A percentile compares a stretch with the other conserved stretches of the same genome.
phyloP scores from a whole-genome alignment of 2,329 filamentous ascomycete genomes.

The Grosmannia clavigera region DNA sequence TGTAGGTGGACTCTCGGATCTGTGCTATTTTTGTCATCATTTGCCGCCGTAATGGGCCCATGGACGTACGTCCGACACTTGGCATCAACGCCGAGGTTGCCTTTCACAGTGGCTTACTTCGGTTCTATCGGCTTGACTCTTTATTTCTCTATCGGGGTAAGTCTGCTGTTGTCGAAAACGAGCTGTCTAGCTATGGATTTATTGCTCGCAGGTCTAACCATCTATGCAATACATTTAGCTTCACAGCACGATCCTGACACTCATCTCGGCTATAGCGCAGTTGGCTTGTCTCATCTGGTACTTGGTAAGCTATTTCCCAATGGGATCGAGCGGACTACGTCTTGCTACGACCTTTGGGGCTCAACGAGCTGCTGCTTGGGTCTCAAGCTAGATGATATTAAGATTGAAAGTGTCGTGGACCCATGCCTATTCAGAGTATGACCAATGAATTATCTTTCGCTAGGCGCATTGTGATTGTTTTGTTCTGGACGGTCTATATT shows the following conservation, averaged over 20 bases:
- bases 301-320: slow-evolving; percentile 92
- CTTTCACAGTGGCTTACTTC: slow-evolving; percentile 92
- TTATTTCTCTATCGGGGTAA: slow-evolving; percentile 82
- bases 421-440: not conserved
- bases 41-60: slow-evolving; percentile 89
- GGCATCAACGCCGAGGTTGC: slow-evolving; percentile 69
- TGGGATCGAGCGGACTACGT: slow-evolving; percentile 81
- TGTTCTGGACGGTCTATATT: too few relatives aligned
- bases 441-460: not conserved
- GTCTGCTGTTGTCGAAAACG: not conserved
- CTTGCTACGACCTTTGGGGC: slow-evolving; percentile 80
- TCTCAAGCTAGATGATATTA: slow-evolving; percentile 48
- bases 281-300: slow-evolving; percentile 82
- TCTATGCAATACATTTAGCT: slow-evolving; percentile 39
- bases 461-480: not conserved
- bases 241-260: slow-evolving; percentile 70
- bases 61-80: slow-evolving; percentile 74
- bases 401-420: not conserved
- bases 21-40: slow-evolving; percentile 77
- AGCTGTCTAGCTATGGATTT: not conserved
- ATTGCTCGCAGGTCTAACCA: slow-evolving; percentile 9
- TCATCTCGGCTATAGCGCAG: slow-evolving; percentile 74
- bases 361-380: slow-evolving; percentile 75
- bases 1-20: slow-evolving; percentile 90
- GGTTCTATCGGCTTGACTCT: slow-evolving; percentile 82